Conservation (phyloP, 2,329 filamentous ascomycete genomes). For the Fusarium sp. region DNA sequence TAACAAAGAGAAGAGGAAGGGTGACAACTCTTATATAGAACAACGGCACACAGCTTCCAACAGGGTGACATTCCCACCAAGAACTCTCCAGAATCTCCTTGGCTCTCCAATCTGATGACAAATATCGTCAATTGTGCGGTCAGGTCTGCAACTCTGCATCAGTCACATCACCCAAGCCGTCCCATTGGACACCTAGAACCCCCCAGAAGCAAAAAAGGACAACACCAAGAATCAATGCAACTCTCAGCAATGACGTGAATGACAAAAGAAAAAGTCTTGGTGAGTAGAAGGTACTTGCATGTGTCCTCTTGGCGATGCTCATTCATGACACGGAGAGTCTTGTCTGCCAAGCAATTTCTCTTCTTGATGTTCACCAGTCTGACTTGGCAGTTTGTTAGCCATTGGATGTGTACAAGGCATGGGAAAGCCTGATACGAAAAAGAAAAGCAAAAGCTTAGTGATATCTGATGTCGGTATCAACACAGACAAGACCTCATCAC, state of each 20-base stretch:
- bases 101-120: constrained; percentile 4
- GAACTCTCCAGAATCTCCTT: constrained; percentile 11
- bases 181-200: constrained; percentile 22
- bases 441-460: constrained; percentile 7
- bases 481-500: background rate
- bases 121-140: background rate
- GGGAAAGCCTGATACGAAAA: background rate
- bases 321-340: constrained; percentile 20
- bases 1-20: background rate
- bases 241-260: constrained; percentile 27
- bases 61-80: background rate
- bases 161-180: constrained; percentile 6
- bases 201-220: background rate
- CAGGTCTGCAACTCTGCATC: constrained; percentile 7
- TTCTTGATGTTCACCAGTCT: background rate
- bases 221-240: constrained; percentile 8
- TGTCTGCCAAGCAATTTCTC: constrained; percentile 20
- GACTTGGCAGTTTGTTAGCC: constrained; percentile 8
- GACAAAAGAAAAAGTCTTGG: background rate
- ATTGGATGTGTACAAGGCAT: background rate
- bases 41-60: background rate
- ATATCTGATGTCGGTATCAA: background rate
- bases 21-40: constrained; percentile 21
- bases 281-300: constrained; percentile 28
- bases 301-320: constrained; percentile 16